A percentile compares a stretch with the other conserved stretches of the same genome.
phyloP scores from a whole-genome alignment of 352 stramenopile species.

The Aphanomyces euteiches region DNA sequence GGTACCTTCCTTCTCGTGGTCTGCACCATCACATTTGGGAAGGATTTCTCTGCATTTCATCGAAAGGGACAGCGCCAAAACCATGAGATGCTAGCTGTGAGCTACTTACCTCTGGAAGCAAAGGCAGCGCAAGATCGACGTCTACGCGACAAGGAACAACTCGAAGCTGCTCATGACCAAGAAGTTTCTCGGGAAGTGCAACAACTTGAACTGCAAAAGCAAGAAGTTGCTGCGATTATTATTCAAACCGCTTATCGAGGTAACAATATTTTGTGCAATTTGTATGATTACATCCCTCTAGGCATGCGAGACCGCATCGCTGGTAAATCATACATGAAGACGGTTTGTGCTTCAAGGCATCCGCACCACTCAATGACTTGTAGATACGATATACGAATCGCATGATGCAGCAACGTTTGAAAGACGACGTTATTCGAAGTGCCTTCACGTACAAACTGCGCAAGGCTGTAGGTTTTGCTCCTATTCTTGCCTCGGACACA shows the following conservation, averaged over 20 bases:
- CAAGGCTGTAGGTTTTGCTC: conserved; percentile 23
- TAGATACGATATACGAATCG: conserved; percentile 25
- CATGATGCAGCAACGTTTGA: conserved; percentile 25
- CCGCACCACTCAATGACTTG: neutral
- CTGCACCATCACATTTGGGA: neutral
- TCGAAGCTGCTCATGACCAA: neutral
- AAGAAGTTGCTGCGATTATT: conserved; percentile 13
- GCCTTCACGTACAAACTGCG: conserved; percentile 26
- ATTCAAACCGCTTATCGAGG: conserved; percentile 28
- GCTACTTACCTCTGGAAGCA: conserved; percentile 12
- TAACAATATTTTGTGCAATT: conserved; percentile 1
- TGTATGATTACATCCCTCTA: neutral
- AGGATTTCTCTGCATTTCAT: conserved; percentile 28
- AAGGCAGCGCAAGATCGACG: conserved; percentile 19
- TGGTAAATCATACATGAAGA: conserved; percentile 28
- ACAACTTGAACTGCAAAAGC: conserved; percentile 3
- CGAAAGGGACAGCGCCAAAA: conserved; percentile 28
- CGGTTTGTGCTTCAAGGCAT: neutral
- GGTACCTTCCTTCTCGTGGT: neutral
- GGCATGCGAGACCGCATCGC: conserved; percentile 12
- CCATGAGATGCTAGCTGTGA: conserved; percentile 15
- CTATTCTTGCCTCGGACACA: conserved; percentile 21
- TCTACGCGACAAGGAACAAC: neutral
- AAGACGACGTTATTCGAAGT: conserved; percentile 24
- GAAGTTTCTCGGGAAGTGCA: neutral